Percentiles rank a stretch among this genome's conserved stretches.
phyloP scores from a whole-genome alignment of 164 flowering plant species.

The Chimonanthus praecox region DNA sequence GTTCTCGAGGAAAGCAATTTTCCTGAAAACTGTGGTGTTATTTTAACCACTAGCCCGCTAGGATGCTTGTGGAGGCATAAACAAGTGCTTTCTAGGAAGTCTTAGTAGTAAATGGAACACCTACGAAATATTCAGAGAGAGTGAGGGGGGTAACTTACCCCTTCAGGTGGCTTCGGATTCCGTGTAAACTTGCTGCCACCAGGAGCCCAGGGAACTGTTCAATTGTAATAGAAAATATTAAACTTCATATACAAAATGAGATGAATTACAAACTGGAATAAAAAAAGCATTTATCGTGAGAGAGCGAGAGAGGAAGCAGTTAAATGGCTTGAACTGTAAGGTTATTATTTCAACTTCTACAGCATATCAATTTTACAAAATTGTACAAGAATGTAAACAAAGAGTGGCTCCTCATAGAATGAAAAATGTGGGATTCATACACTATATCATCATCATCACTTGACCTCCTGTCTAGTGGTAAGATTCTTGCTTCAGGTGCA shows the following conservation, averaged over 20 bases:
- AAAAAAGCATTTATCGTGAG: slow-evolving; percentile 1
- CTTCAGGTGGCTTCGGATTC: slow-evolving; percentile 80
- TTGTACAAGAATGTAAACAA: too few species aligned
- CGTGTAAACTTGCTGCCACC: slow-evolving; percentile 87
- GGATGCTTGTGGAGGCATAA: background rate
- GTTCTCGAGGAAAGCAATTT: too few species aligned
- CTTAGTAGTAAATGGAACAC: background rate
- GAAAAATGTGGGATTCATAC: too few species aligned
- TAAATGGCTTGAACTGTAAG: too few species aligned
- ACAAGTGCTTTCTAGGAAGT: background rate
- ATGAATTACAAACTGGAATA: background rate
- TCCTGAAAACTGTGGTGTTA: background rate
- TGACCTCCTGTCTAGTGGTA: too few species aligned
- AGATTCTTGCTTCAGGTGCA: too few species aligned
- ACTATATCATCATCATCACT: too few species aligned
- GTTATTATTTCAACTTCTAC: too few species aligned
- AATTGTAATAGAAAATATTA: background rate
- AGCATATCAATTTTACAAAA: too few species aligned
- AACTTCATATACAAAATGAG: background rate
- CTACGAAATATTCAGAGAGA: too few species aligned
- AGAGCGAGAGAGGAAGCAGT: background rate
- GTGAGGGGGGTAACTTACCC: slow-evolving; percentile 40
- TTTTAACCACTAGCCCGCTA: background rate
- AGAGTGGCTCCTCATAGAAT: too few species aligned
- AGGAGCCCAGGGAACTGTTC: slow-evolving; percentile 99